Evolutionary conservation across 352 stramenopile genomes (phyloP), one percentile per base, ranked within the genome.

Genomic region (Phytophthora sojae): DNA sequence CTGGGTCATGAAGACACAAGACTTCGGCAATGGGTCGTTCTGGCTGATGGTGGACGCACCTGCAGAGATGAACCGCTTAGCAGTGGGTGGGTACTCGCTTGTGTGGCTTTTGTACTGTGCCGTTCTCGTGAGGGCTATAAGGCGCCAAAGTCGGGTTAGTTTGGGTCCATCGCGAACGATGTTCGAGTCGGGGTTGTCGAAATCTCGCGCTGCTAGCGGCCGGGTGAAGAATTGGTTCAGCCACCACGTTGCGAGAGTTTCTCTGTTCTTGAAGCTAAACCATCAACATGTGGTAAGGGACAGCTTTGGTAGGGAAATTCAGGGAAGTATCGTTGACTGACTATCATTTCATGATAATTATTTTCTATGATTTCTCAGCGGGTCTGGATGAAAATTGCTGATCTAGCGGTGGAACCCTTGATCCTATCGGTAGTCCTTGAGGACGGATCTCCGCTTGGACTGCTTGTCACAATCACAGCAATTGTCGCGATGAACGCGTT

Each of bases 11-110:
- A 32, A 63, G 35, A 81, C 74, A 0, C 19, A 50, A 26, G 61
- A 64, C 7, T 71, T 73, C 14, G 73, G 78, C 55, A 42, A 68
- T 25, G 69, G 73, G 2, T 63, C 57, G 0, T 81, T 77, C 51
- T 81, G 74, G 69, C 54, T 69, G 12, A 30, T 81, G 3, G 54
- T 57, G 5, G 53, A 76, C 2, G 49, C 69, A 17, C 14, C 61
- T 11, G 2, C 15, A 26, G 7, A 17, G 0, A 19, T 75, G 15
- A 60, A 64, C 3, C 26, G 9, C 7, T 49, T 49, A 1, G 14
- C 42, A 15, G 5, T 49, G 42, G n/a, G 15, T 9, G 42, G 42
- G 12, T 49, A 49, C 42, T 49, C 42, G 6, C 69, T 3, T 42
- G 61, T n/a, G 39, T 71, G 2, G 47, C 29, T n/a, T 52, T 9